Conservation (phyloP, 2,329 filamentous ascomycete species). For the Emmonsia crescens region DNA sequence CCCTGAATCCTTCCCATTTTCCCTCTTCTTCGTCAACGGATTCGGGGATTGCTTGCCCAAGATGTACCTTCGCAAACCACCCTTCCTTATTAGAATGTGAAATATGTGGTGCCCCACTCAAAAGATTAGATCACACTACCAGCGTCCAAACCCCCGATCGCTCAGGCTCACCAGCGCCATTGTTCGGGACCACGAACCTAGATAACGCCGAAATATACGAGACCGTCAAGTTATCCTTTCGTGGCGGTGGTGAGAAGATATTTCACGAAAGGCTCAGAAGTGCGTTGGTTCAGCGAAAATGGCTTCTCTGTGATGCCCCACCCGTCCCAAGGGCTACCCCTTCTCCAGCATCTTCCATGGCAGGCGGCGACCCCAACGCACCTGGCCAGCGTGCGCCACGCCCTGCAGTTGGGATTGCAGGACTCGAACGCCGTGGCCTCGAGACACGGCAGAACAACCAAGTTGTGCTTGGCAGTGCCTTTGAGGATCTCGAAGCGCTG, state of each 20-base stretch:
- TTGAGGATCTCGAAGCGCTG: constrained; percentile 89
- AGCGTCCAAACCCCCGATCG: constrained; percentile 28
- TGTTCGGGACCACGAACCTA: constrained; percentile 39
- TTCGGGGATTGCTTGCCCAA: constrained; percentile 47
- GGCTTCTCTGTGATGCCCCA: constrained; percentile 82
- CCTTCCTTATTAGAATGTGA: constrained; percentile 78
- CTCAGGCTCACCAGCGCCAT: constrained; percentile 68
- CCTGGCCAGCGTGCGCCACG: constrained; percentile 14
- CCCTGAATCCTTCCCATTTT: neutral
- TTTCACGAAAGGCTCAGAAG: constrained; percentile 83
- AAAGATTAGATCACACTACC: constrained; percentile 41
- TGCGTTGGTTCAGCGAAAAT: constrained; percentile 85
- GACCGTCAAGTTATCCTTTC: constrained; percentile 83
- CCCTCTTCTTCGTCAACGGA: neutral
- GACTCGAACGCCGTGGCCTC: constrained; percentile 73
- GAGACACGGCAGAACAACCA: constrained; percentile 89
- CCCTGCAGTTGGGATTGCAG: constrained; percentile 73
- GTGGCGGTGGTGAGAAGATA: constrained; percentile 75
- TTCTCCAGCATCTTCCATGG: constrained; percentile 21
- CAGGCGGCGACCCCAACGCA: constrained; percentile 15
- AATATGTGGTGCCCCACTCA: constrained; percentile 72
- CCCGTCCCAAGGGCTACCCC: constrained; percentile 59
- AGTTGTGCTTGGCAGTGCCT: constrained; percentile 80
- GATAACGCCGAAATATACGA: constrained; percentile 53
- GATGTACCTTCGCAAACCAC: constrained; percentile 91